Evolutionary conservation across 1,284 basidiomycete genomes (phyloP), one percentile per base, ranked within the genome.

Genomic region (Sutorius eximius): DNA sequence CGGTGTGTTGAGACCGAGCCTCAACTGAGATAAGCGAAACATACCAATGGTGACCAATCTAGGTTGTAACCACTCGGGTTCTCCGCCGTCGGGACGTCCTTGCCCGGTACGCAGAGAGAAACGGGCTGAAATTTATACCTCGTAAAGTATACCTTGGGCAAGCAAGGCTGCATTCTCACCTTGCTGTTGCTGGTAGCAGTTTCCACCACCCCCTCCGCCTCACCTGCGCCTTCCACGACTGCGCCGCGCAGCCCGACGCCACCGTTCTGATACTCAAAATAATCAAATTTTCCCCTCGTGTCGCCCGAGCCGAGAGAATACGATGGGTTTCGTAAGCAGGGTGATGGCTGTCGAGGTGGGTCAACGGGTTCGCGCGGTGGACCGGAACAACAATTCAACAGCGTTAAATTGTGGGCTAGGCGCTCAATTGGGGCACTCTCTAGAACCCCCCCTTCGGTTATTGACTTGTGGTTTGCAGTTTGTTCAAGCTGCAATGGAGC

Each of bases 31-130:
- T 15, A 50, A 34, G 27, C 11, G 11, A n/a, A 20, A 22, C 57
- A 18, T 49, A 61, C 61, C n/a, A 22, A n/a, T 3, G 6, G 16
- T 10, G 44, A 27, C 58, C 47, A 60, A 2, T 33, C 32, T 36
- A 22, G 43, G 29, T 37, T 43, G 29, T 49, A 61, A 33, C 5
- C 30, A 16, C 13, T 10, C 3, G 7, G 6, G 18, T 29, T 32
- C 11, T 53, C 33, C 4, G 6, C 37, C 13, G 16, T 11, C 5
- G 18, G 29, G 33, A 12, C 11, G 5, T 27, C 45, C 32, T 42
- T 29, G 22, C 30, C 20, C 9, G 0, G 8, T 34, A 32, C 22
- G 32, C 44, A 10, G 8, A 18, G 6, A n/a, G 29, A 10, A n/a
- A 15, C 12, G 2, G 22, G 13, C 45, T 46, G 45, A 18, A 5